Base-by-base conservation (phyloP, 805 yeast species). In the Saturnispora sekii region DNA sequence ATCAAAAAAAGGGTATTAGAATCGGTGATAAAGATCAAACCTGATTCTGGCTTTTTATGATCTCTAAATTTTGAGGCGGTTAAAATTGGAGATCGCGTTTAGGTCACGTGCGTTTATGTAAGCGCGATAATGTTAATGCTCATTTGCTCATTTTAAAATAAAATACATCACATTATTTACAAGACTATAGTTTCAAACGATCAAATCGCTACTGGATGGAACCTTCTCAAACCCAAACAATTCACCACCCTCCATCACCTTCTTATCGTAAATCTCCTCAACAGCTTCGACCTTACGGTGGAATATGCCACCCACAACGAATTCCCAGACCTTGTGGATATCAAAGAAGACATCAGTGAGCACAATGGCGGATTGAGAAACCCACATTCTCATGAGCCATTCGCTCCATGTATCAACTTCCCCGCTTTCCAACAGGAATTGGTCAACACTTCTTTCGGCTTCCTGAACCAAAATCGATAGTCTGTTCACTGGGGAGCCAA, bases 401-500 rank as follows among this genome's bases (percentile, higher is more conserved):
- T 51, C 48, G 12, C 36, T 10, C 49, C 52, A 48, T 2, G 54
- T 41, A 16, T 41, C 53, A 4, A 8, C 9, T 35, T 50, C 49
- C 47, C 39, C 41, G 33, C 41, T 30, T 42, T 49, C 40, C 31
- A 32, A 16, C 29, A 45, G 33, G 39, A 48, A 41, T 46, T 46
- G 26, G 8, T 37, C 47, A 26, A 61, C 59, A 10, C 57, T 47
- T 33, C 44, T 52, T 17, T 56, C 56, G 30, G 86, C 85, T 53
- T 76, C 78, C 12, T 66, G 61, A 0, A 84, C 84, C 44, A 84
- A 65, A 28, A 80, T 56, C 47, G 77, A 79, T 51, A 84, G 63
- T 46, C 93, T 68, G 58, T 84, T 84, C n/a, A 82, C 81, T 0
- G 89, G 90, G 12, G 86, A 74, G 4, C 81, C 85, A 57, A 74